Conservation (phyloP, 768 basidiomycete genomes). For the Strobilomyces confusus region DNA sequence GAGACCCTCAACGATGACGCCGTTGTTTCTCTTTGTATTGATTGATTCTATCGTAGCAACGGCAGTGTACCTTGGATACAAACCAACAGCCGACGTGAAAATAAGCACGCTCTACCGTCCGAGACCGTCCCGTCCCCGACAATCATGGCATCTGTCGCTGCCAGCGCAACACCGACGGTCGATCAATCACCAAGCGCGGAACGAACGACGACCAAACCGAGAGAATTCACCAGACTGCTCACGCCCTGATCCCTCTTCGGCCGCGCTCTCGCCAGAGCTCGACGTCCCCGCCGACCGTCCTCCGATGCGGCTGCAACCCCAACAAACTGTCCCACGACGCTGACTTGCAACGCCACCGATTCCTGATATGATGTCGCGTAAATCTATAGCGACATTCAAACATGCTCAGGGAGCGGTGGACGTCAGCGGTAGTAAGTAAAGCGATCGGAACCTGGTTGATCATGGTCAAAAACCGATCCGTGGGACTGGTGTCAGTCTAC, state of each 20-base stretch:
- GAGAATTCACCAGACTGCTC: conserved; percentile 54
- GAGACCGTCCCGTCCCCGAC: no score
- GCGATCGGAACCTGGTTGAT: conserved; percentile 18
- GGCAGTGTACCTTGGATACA: no score
- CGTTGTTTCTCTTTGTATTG: no score
- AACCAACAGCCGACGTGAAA: no score
- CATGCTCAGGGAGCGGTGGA: background rate
- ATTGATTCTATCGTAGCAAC: no score
- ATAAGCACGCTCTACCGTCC: no score
- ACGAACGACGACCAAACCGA: no score
- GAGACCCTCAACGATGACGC: no score
- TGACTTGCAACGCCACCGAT: conserved; percentile 45
- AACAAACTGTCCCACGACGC: conserved; percentile 11
- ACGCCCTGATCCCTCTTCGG: conserved; percentile 26
- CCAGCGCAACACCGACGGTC: no score
- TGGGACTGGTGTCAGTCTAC: background rate
- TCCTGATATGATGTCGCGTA: conserved; percentile 52
- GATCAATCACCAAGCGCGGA: no score
- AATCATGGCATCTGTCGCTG: no score
- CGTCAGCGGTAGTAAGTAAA: background rate
- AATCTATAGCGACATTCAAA: conserved; percentile 36
- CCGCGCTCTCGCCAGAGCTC: conserved; percentile 42
- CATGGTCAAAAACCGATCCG: background rate
- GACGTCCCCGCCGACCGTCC: conserved; percentile 20
- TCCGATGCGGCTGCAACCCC: conserved; percentile 27